phyloP scores from a whole-genome alignment of 75 land plant species.

The Sequoia sempervirens region DNA sequence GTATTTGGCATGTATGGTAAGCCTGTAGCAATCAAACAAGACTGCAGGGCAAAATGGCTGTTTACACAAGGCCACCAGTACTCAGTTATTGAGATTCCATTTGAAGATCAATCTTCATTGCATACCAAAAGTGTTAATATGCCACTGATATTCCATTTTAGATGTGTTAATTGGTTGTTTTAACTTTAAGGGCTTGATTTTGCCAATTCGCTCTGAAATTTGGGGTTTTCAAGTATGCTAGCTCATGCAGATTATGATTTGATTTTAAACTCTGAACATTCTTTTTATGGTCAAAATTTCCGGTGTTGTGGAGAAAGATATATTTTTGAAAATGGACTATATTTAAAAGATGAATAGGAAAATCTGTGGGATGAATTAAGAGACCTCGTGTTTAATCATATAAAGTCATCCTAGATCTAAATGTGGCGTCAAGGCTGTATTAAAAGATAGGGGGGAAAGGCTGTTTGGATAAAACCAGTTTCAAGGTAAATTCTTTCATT shows the following conservation, averaged over 20 bases:
- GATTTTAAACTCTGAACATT: neutral
- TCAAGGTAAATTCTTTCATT: neutral
- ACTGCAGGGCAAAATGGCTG: neutral
- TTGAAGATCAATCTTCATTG: neutral
- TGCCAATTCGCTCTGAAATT: neutral
- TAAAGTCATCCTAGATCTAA: neutral
- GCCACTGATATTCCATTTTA: neutral
- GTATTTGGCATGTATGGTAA: no score
- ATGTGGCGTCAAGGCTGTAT: no score
- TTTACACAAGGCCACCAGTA: neutral
- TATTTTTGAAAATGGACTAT: neutral
- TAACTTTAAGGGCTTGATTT: neutral
- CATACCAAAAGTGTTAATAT: no score
- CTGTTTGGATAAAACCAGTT: neutral
- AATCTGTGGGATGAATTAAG: neutral
- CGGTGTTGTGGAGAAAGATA: neutral
- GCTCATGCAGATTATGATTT: neutral
- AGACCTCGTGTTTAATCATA: neutral
- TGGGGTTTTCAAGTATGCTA: neutral
- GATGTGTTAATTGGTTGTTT: neutral
- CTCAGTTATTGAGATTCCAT: neutral
- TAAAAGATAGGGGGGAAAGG: no score
- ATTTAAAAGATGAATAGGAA: neutral
- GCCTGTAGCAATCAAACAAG: no score
- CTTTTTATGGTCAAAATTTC: neutral